Conservation (phyloP, 345 rosid genomes). For the Populus deltoides region DNA sequence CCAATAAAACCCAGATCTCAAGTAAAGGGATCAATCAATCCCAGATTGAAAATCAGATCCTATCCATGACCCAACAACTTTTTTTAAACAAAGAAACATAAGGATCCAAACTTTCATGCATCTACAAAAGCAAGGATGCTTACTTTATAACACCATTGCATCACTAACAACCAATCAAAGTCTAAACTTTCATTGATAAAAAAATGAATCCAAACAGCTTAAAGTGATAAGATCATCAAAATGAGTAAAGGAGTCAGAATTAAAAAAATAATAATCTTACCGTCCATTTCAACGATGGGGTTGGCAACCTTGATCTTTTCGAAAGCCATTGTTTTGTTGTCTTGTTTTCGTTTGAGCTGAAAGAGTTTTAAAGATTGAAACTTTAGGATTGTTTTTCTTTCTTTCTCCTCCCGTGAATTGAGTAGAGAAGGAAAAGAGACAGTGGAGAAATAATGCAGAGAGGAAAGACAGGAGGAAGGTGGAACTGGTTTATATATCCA, state of each 20-base stretch:
- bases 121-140: not conserved
- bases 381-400: not conserved
- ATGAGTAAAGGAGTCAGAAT: not conserved
- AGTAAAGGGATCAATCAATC: not conserved
- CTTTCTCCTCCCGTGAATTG: not conserved
- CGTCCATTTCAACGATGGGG: conserved; percentile 98
- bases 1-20: not conserved
- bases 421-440: not conserved
- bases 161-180: not conserved
- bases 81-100: not conserved
- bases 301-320: conserved; percentile 90
- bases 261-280: conserved; percentile 30
- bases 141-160: not conserved
- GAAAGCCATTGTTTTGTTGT: conserved; percentile 46
- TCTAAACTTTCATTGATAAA: not conserved
- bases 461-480: not conserved
- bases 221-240: not conserved
- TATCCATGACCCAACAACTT: conserved; percentile 1
- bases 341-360: not conserved
- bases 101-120: conserved; percentile 6
- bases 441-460: not conserved
- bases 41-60: not conserved
- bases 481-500: not conserved
- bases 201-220: not conserved
- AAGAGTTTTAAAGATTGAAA: not conserved